Evolutionary conservation across 2,329 filamentous ascomycete genomes (phyloP), one percentile per base, ranked within the genome.

Genomic region (Fusarium chuoi): DNA sequence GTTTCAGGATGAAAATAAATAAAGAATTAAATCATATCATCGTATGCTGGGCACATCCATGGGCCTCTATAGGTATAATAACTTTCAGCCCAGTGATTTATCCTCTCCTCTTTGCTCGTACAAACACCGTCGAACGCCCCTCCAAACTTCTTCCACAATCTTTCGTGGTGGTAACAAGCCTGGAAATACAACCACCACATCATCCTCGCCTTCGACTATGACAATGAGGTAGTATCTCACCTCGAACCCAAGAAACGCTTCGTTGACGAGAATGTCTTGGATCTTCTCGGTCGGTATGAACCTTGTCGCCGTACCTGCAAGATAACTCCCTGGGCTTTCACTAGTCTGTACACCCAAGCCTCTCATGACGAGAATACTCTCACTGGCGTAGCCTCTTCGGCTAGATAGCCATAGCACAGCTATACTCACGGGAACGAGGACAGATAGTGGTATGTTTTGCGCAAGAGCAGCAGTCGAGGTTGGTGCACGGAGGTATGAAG

Each of bases 161-260:
- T 85, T 87, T 63, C 93, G 86, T 65, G 90, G 84, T 0, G 96
- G 96, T 70, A 98, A 81, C 74, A 98, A 83, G 64, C 88, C 89
- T 6, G 96, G 96, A 81, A 99, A 99, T 7, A 98, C 95, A n/a
- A 99, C 96, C 0, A 98, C 93, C 9, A 97, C 89, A 74, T 96
- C 92, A 61, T 92, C 89, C 83, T 98, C 96, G 5, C 92, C 95
- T 76, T 97, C 93, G 24, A 98, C 94, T 60, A 98, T 92, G 36
- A 98, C 93, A 9, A 94, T 90, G 14, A 99, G 85, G 79, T 98
- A 98, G 79, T 96, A 97, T 45, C 92, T 86, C 41, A 98, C 95
- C 83, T 95, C 94, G 79, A 98, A 97, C 2, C 95, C 95, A 65
- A 90, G 90, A 83, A 98, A 98, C 7, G 95, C 96, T 85, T 99